Conservation (phyloP, 2,329 filamentous ascomycete species). For the Fusarium sp. region DNA sequence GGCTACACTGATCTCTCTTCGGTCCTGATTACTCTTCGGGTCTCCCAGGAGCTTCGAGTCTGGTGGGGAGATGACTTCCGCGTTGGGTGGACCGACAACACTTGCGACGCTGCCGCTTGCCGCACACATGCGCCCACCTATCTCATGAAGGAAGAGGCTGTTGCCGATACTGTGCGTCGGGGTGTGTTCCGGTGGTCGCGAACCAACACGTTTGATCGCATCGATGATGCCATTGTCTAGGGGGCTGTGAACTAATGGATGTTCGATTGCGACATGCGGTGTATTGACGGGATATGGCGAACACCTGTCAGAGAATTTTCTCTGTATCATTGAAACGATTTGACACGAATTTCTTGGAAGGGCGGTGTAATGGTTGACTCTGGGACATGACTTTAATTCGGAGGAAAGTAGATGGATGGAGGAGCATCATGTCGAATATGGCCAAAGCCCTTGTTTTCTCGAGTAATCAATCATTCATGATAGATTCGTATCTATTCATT, state of each 20-base stretch:
- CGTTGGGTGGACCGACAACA: slow-evolving; percentile 57
- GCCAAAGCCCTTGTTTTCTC: slow-evolving; percentile 35
- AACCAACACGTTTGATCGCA: slow-evolving; percentile 48
- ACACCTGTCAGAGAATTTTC: slow-evolving; percentile 45
- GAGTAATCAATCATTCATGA: slow-evolving; percentile 30
- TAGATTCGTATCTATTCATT: slow-evolving; percentile 15
- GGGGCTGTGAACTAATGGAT: slow-evolving; percentile 46
- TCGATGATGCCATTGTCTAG: slow-evolving; percentile 49
- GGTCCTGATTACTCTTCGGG: slow-evolving; percentile 52
- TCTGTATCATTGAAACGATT: slow-evolving; percentile 49
- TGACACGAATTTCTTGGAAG: slow-evolving; percentile 52
- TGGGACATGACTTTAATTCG: slow-evolving; percentile 48
- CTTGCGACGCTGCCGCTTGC: slow-evolving; percentile 53
- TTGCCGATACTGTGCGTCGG: slow-evolving; percentile 46
- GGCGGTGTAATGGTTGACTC: slow-evolving; percentile 48
- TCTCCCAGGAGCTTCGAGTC: slow-evolving; percentile 52
- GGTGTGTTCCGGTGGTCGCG: slow-evolving; percentile 52
- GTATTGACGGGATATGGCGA: slow-evolving; percentile 38
- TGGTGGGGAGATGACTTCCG: slow-evolving; percentile 58
- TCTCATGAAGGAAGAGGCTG: slow-evolving; percentile 48
- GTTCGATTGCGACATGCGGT: slow-evolving; percentile 14
- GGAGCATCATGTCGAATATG: slow-evolving; percentile 43
- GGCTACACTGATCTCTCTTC: slow-evolving; percentile 56
- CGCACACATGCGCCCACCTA: slow-evolving; percentile 45
- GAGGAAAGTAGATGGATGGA: slow-evolving; percentile 42